Evolutionary conservation across 768 basidiomycete species (phyloP).

Genomic region (Trametopsis cervina): DNA sequence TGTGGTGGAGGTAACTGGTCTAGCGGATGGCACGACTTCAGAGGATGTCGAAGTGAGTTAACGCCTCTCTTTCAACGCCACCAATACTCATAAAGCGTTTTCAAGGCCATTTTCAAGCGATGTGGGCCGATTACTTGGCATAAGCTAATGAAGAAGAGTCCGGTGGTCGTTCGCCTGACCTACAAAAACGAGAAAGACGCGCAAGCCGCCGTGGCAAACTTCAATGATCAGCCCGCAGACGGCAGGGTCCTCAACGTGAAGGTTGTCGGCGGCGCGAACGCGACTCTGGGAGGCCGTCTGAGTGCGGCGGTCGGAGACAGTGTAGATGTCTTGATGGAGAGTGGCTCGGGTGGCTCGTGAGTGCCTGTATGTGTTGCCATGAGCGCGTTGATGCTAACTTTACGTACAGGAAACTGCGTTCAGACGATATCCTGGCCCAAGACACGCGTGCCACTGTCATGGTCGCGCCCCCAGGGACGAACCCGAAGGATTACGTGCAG

Average conservation of each 20-base stretch:
- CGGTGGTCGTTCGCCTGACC: slow-evolving; percentile 59
- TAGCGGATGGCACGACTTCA: slow-evolving; percentile 70
- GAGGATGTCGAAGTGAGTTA: slow-evolving; percentile 61
- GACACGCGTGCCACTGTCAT: slow-evolving; percentile 64
- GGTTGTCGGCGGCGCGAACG: slow-evolving; percentile 51
- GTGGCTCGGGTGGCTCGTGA: slow-evolving; percentile 46
- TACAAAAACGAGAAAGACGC: slow-evolving; percentile 63
- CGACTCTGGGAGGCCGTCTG: slow-evolving; percentile 50
- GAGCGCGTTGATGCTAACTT: background rate
- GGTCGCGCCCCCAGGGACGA: slow-evolving; percentile 58
- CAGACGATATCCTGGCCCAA: slow-evolving; percentile 62
- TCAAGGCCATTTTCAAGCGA: slow-evolving; percentile 69
- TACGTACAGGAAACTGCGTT: slow-evolving; percentile 69
- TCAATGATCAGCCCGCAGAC: slow-evolving; percentile 77
- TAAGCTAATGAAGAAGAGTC: slow-evolving; percentile 20
- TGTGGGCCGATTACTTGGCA: slow-evolving; percentile 59
- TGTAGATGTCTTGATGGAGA: slow-evolving; percentile 52
- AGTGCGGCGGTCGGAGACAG: slow-evolving; percentile 39
- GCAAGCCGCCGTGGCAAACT: slow-evolving; percentile 60
- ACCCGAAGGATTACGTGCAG: slow-evolving; percentile 46
- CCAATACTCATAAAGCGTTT: background rate
- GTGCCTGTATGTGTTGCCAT: slow-evolving; percentile 20
- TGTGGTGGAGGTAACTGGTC: slow-evolving; percentile 67
- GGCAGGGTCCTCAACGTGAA: slow-evolving; percentile 65
- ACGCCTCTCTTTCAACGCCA: background rate